Evolutionary conservation across 2,329 filamentous ascomycete genomes (phyloP).

Genomic region (Aspergillus costaricaensis): DNA sequence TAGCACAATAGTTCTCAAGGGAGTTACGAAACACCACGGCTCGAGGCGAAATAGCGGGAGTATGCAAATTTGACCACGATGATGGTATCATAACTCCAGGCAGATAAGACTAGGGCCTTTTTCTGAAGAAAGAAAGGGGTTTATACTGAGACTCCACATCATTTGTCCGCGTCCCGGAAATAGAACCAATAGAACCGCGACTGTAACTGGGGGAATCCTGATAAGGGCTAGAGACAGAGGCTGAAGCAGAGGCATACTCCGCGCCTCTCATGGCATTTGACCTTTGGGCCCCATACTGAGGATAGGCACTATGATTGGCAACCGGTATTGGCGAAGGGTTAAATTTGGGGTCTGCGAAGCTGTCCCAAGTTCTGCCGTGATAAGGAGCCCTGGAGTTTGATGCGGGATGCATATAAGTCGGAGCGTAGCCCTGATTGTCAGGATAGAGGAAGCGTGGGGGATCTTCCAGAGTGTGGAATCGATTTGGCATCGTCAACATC

Average conservation of each 20-base stretch:
- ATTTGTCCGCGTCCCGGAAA: conserved; percentile 24
- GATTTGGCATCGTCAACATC: conserved; percentile 19
- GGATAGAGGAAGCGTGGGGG: conserved; percentile 28
- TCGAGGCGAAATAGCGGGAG: neutral
- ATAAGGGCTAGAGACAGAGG: conserved; percentile 18
- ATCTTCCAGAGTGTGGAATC: conserved; percentile 24
- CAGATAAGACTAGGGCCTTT: neutral
- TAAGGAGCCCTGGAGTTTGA: conserved; percentile 20
- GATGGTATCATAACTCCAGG: neutral
- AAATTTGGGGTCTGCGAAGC: conserved; percentile 26
- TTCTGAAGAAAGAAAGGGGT: conserved; percentile 13
- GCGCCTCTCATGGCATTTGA: conserved; percentile 14
- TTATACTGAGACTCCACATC: conserved; percentile 39
- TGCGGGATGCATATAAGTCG: conserved; percentile 15
- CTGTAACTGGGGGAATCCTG: conserved; percentile 27
- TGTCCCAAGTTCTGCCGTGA: conserved; percentile 20
- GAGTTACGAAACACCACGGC: neutral
- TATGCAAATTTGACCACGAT: neutral
- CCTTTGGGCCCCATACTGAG: conserved; percentile 23
- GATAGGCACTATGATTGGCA: conserved; percentile 20
- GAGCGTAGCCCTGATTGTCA: conserved; percentile 22
- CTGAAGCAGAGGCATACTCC: conserved; percentile 20
- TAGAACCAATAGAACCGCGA: conserved; percentile 26
- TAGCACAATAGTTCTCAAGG: conserved; percentile 15
- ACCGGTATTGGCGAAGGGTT: conserved; percentile 24